Evolutionary conservation across 495 filamentous ascomycete genomes (phyloP), one percentile per base, ranked within the genome.

Genomic region (Talaromyces proteolyticus): DNA sequence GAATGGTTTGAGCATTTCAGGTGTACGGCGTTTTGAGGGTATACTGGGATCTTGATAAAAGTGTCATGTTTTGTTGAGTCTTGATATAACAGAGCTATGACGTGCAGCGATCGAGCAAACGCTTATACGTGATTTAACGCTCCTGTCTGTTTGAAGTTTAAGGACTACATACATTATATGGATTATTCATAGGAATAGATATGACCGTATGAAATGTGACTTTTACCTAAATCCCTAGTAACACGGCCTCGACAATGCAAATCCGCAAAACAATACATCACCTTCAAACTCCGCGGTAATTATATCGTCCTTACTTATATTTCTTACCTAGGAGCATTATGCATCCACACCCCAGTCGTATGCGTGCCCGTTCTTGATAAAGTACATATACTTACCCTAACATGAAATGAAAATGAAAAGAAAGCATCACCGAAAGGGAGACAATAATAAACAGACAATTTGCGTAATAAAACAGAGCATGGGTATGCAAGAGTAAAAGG

Each of bases 361-460:
- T 16, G 8, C 40, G 20, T 42, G 11, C 17, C 40, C 17, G 40
- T 42, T 42, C 40, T 16, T 19, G 20, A 18, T 23, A 29, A 39
- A 43, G 42, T 54, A 44, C 42, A 45, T 23, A 39, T 52, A 52
- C 50, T 52, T 52, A 52, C 50, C 50, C 41, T 20, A 57, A 55
- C 29, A 34, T 34, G 53, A 53, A 53, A 55, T 60, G 38, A 24
- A 49, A 46, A 57, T 14, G 49, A 37, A 49, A 18, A 53, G 25
- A 47, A 47, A 29, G 16, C 42, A 48, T 49, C 51, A 62, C 17
- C 12, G 18, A 23, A 62, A 53, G 64, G 48, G 54, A 53, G 54
- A 55, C 23, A 58, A 34, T 16, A 47, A 51, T 54, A 53, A 51
- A 53, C 43, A 44, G 46, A 45, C 20, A 56, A 56, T 37, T 40